Evolutionary conservation across 2,329 filamentous ascomycete species (phyloP).

Genomic region (Cladosporium colombiae): DNA sequence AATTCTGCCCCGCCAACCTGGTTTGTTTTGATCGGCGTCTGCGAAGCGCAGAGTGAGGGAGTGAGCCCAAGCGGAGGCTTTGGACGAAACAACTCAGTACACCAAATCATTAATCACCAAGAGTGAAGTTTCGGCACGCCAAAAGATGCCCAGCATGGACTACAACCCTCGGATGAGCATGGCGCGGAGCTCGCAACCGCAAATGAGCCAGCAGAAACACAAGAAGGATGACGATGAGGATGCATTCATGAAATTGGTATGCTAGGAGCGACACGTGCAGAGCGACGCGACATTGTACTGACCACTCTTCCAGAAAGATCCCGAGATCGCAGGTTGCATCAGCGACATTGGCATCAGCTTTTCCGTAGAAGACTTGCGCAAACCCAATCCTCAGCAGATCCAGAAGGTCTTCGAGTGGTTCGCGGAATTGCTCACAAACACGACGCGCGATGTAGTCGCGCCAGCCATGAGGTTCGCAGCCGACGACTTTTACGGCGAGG

Average conservation of each 20-base stretch:
- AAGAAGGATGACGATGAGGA: constrained; percentile 48
- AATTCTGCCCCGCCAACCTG: constrained; percentile 7
- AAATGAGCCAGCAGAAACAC: constrained; percentile 41
- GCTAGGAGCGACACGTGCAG: constrained; percentile 18
- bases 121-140: neutral
- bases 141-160: constrained; percentile 44
- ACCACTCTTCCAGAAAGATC: constrained; percentile 53
- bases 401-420: constrained; percentile 99
- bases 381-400: constrained; percentile 90
- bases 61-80: neutral
- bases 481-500: constrained; percentile 82
- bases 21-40: constrained; percentile 9
- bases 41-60: neutral
- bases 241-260: constrained; percentile 54
- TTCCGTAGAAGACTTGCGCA: constrained; percentile 80
- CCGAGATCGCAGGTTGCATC: constrained; percentile 94
- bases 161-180: constrained; percentile 55
- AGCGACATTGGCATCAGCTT: constrained; percentile 94
- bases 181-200: constrained; percentile 44
- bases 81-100: neutral
- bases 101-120: neutral
- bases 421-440: constrained; percentile 88
- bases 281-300: constrained; percentile 12
- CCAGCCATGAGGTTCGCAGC: constrained; percentile 92
- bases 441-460: constrained; percentile 88